Conservation (phyloP, 1,284 basidiomycete species). For the Pulchroboletus neoregius region DNA sequence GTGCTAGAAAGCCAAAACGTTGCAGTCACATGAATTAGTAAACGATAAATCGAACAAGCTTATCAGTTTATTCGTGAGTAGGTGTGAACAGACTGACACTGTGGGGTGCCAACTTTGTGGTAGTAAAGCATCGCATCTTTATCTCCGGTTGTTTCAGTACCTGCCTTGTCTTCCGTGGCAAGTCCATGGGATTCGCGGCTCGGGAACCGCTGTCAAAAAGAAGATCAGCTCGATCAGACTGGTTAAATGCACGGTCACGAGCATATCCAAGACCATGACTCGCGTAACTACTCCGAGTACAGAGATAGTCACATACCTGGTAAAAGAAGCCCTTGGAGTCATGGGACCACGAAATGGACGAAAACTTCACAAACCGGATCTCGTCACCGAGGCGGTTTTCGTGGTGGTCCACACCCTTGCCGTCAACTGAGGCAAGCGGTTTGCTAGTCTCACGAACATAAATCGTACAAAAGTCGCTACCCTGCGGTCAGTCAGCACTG, state of each 20-base stretch:
- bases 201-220: slow-evolving; percentile 49
- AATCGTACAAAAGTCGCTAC: slow-evolving; percentile 71
- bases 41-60: neutral
- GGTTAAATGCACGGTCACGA: neutral
- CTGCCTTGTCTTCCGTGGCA: slow-evolving; percentile 51
- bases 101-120: slow-evolving; percentile 65
- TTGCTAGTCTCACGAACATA: slow-evolving; percentile 62
- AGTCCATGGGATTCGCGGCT: slow-evolving; percentile 46
- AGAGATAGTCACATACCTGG: slow-evolving; percentile 45
- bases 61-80: slow-evolving; percentile 3
- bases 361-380: slow-evolving; percentile 75
- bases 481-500: slow-evolving; percentile 39
- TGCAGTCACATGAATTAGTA: slow-evolving; percentile 3
- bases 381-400: slow-evolving; percentile 59
- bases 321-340: slow-evolving; percentile 83
- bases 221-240: slow-evolving; percentile 4
- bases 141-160: slow-evolving; percentile 63
- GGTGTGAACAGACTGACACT: slow-evolving; percentile 45
- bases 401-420: slow-evolving; percentile 42
- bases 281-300: neutral
- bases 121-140: slow-evolving; percentile 72
- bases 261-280: neutral
- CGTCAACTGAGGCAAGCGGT: slow-evolving; percentile 46
- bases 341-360: slow-evolving; percentile 65
- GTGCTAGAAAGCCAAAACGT: slow-evolving; percentile 40